A percentile compares a stretch with the other conserved stretches of the same genome.
phyloP scores from a whole-genome alignment of 2,329 filamentous ascomycete genomes.

The Penicillium psychrosexuale region DNA sequence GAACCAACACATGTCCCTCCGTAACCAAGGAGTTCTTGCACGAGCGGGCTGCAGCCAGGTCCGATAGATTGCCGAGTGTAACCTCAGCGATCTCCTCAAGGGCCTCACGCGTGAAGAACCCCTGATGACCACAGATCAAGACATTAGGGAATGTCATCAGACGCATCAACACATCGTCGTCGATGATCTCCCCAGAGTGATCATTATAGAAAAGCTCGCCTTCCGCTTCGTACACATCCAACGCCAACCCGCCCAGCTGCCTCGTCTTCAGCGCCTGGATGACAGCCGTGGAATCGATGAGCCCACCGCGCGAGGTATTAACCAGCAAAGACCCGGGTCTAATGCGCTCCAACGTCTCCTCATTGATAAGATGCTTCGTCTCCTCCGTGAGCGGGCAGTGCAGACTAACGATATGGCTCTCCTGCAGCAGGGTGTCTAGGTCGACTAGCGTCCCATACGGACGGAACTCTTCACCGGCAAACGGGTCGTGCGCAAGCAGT shows the following conservation, averaged over 20 bases:
- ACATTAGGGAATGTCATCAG: conserved; percentile 68
- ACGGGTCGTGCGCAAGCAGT: conserved; percentile 61
- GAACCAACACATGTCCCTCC: conserved; percentile 29
- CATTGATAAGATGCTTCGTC: conserved; percentile 62
- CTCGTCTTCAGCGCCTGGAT: conserved; percentile 59
- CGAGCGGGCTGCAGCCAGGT: conserved; percentile 26
- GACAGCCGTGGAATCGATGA: conserved; percentile 60
- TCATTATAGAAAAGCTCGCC: conserved; percentile 61
- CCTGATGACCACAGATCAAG: conserved; percentile 65
- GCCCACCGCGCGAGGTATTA: conserved; percentile 63
- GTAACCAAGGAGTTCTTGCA: conserved; percentile 33
- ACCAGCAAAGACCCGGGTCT: conserved; percentile 61
- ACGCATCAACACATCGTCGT: conserved; percentile 64
- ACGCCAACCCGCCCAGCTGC: conserved; percentile 60
- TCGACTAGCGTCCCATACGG: conserved; percentile 51
- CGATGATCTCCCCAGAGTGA: conserved; percentile 61
- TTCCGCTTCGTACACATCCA: conserved; percentile 69
- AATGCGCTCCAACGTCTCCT: conserved; percentile 52
- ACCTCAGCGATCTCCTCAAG: conserved; percentile 61
- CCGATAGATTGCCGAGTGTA: conserved; percentile 56
- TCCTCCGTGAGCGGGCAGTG: conserved; percentile 63
- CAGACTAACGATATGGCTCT: conserved; percentile 61
- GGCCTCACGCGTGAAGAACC: conserved; percentile 66
- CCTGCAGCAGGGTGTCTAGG: conserved; percentile 54
- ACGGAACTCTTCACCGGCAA: conserved; percentile 49